These are phyloP conservation scores for Pichia nanzhaoensis DNA, from an alignment of 805 yeast species.

Conservation along the genomic window DNA sequence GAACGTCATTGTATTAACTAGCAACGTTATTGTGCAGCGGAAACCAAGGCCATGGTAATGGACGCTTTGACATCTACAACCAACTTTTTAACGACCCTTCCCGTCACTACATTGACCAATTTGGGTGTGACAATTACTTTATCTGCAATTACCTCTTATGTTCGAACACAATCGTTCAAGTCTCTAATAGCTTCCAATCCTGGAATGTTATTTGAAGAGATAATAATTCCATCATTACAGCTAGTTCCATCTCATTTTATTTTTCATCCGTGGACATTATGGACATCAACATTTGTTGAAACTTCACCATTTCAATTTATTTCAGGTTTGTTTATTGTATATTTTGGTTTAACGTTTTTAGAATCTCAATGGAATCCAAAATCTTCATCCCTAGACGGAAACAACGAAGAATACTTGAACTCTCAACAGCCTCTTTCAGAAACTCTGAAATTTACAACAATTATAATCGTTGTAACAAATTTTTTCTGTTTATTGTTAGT, in stretches of 20 bases:
- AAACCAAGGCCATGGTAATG: neutral
- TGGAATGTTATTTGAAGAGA: conserved; percentile 31
- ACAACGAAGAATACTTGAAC: conserved; percentile 2
- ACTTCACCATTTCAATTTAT: conserved; percentile 40
- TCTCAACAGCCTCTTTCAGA: conserved; percentile 29
- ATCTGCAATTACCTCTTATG: conserved; percentile 35
- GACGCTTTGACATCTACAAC: neutral
- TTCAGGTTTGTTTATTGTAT: conserved; percentile 33
- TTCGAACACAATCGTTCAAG: conserved; percentile 35
- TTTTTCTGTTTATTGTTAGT: conserved; percentile 37
- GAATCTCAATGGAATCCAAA: conserved; percentile 42
- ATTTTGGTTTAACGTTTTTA: conserved; percentile 38
- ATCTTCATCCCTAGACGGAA: conserved; percentile 4
- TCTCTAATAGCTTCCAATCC: conserved; percentile 16
- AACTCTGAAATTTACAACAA: conserved; percentile 41
- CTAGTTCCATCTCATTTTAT: conserved; percentile 53
- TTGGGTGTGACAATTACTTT: conserved; percentile 34
- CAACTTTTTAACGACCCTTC: neutral
- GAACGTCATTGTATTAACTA: no score
- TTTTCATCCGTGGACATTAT: conserved; percentile 57
- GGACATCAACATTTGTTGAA: conserved; percentile 61
- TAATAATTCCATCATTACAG: conserved; percentile 49
- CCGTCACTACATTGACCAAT: conserved; percentile 34
- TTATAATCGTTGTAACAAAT: conserved; percentile 55
- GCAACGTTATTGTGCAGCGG: neutral